A percentile compares a stretch with the other conserved stretches of the same genome.
These are phyloP conservation scores for Gynochthodes officinalis DNA, from an alignment of 257 asterid species.

Conservation along the genomic window DNA sequence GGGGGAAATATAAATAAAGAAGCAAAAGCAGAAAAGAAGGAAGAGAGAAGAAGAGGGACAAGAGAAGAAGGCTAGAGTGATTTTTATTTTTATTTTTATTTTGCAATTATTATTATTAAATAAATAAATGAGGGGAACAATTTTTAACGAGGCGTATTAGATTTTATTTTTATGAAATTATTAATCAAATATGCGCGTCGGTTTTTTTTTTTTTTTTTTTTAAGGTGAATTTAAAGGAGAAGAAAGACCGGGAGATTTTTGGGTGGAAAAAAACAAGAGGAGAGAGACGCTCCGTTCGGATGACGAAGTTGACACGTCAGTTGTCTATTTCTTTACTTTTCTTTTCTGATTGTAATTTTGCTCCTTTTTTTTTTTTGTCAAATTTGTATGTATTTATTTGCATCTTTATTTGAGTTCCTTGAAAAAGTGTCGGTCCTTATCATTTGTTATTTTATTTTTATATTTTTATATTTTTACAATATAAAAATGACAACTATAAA, in stretches of 20 bases:
- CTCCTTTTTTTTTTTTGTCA: background rate
- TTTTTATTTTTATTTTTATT: background rate
- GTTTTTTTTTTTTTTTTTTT: background rate
- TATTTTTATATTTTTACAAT: too few relatives aligned
- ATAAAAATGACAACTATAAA: too few relatives aligned
- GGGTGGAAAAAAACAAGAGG: conserved; percentile 12
- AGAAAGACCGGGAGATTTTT: conserved; percentile 27
- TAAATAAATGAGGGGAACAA: too few relatives aligned
- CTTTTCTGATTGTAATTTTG: background rate
- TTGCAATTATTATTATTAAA: too few relatives aligned
- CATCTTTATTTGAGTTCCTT: background rate
- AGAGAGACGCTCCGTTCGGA: conserved; percentile 19
- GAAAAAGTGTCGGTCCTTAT: too few relatives aligned
- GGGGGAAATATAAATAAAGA: conserved; percentile 14
- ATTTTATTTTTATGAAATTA: background rate
- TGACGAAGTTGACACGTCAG: conserved; percentile 27
- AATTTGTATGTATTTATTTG: background rate
- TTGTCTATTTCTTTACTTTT: background rate
- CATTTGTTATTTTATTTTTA: too few relatives aligned
- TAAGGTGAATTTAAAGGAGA: conserved; percentile 17
- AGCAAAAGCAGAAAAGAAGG: background rate
- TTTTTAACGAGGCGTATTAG: too few relatives aligned
- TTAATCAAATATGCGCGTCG: background rate
- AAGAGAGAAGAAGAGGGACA: conserved; percentile 6
- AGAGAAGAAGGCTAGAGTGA: conserved; percentile 21